Percentiles rank a stretch among this genome's conserved stretches.
Evolutionary conservation across 495 filamentous ascomycete genomes (phyloP).

Genomic region (Daldinia vernicosa): DNA sequence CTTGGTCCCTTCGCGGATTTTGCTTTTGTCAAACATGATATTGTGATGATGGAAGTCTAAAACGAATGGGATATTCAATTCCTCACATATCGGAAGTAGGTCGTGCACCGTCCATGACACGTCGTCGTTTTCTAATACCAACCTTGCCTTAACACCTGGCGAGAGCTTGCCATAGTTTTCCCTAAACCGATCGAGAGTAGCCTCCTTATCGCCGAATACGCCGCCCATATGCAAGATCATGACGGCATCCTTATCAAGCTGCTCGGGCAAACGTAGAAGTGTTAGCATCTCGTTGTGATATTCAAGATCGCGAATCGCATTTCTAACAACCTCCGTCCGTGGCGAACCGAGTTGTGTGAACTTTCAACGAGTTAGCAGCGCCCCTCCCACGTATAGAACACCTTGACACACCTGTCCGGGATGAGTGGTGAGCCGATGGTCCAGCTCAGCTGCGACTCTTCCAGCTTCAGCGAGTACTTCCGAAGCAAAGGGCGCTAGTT

Average conservation of each 20-base stretch:
- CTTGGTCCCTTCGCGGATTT: constrained; percentile 83
- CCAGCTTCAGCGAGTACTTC: constrained; percentile 81
- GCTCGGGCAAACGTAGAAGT: constrained; percentile 78
- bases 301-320: constrained; percentile 81
- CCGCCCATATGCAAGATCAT: constrained; percentile 98
- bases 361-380: constrained; percentile 44
- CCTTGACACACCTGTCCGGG: constrained; percentile 72
- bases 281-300: constrained; percentile 89
- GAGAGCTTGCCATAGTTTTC: constrained; percentile 75
- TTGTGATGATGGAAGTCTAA: constrained; percentile 97
- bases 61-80: constrained; percentile 90
- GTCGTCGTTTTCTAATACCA: constrained; percentile 96
- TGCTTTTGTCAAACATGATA: constrained; percentile 77
- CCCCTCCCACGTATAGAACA: not conserved
- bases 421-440: constrained; percentile 88
- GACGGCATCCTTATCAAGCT: constrained; percentile 86
- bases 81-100: constrained; percentile 88
- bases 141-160: constrained; percentile 74
- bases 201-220: constrained; percentile 85
- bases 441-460: constrained; percentile 77
- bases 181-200: constrained; percentile 82
- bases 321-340: constrained; percentile 74
- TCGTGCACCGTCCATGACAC: constrained; percentile 91
- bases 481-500: constrained; percentile 83
- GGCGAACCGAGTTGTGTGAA: constrained; percentile 92